Base-by-base conservation (phyloP, 1,284 basidiomycete genomes). In the Malassezia obtusa region DNA sequence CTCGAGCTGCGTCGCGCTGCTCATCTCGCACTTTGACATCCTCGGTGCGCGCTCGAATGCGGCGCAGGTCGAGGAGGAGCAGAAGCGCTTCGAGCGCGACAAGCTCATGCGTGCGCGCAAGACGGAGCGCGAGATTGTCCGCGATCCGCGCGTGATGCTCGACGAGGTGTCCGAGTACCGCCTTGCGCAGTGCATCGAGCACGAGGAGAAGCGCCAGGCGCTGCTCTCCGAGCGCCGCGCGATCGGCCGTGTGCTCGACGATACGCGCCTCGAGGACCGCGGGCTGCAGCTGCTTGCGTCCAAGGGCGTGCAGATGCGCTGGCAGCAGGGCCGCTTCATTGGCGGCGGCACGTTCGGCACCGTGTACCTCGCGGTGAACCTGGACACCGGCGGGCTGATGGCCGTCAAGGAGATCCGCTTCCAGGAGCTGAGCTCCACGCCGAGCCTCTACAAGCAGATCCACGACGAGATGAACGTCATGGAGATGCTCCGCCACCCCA, bases 401-500 rank as follows among this genome's bases (percentile, higher is more conserved):
- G 94, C 94, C 4, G 94, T 98, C 70, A 99, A 99, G 77, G 94
- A 98, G 78, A 92, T 98, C 74, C 88, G 91, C 56, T 94, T 95
- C 75, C 90, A 95, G 73, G 94, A 98, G 54, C 66, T 77, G n/a
- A 67, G 76, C 76, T 91, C 47, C 80, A 87, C 43, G 84, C 76
- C 77, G 2, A 64, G 64, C 38, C 61, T 77, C 12, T 75, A 91
- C 77, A 82, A 88, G 60, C 89, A 94, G 73, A 95, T 99, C 76
- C 86, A 85, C 74, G 91, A 98, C 74, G 94, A 99, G 77, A 84
- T 96, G 61, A 86, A 84, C 64, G 90, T 98, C 58, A 99, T 99
- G 94, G 89, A 94, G 76, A 86, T 98, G 84, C 81, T 99, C 28
- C 87, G 88, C 62, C 94, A 99, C 75, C 89, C 89, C 14, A 98